Evolutionary conservation across 495 filamentous ascomycete genomes (phyloP), one percentile per base, ranked within the genome.

Genomic region (Tricharina praecox): DNA sequence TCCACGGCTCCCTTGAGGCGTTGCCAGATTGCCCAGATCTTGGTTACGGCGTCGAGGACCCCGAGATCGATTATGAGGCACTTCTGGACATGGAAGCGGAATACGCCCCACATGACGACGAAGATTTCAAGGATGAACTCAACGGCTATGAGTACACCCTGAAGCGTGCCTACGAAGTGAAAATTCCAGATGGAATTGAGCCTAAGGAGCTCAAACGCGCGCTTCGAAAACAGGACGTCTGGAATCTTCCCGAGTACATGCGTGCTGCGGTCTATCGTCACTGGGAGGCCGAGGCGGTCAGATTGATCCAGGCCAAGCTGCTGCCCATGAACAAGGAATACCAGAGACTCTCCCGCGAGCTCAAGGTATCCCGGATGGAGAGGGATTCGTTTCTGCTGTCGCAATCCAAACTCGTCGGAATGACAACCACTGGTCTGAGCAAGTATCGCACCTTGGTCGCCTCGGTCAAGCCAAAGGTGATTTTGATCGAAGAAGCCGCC

Each of bases 341-440:
- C 51, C 56, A 64, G 15, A 48, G 59, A 7, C 54, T 42, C 18
- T 63, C 65, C 16, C 54, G 61, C 16, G 58, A 68, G 0, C 54
- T 71, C 0, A 65, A 67, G 20, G 67, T 79, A 25, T 69, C 74
- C 2, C 68, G 60, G 42, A 74, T 57, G 21, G 71, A 73, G 74
- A 82, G 62, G 47, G 65, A 49, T 67, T 80, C 55, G 51, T 64
- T 41, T 53, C 60, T 73, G 20, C 62, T 82, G 2, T 57, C 64
- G 38, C 51, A 66, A 3, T 65, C 72, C 5, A 81, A 75, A 52
- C 48, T 85, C 1, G 66, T 87, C 42, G 82, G 81, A 7, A 73
- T 82, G 68, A 87, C 82, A 4, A 81, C 77, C 0, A 85, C 88
- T 0, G 90, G 90, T 3, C 60, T 95, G n/a, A 83, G 77, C 57